Conservation (phyloP, 257 asterid genomes). For the Capsicum chinense region DNA sequence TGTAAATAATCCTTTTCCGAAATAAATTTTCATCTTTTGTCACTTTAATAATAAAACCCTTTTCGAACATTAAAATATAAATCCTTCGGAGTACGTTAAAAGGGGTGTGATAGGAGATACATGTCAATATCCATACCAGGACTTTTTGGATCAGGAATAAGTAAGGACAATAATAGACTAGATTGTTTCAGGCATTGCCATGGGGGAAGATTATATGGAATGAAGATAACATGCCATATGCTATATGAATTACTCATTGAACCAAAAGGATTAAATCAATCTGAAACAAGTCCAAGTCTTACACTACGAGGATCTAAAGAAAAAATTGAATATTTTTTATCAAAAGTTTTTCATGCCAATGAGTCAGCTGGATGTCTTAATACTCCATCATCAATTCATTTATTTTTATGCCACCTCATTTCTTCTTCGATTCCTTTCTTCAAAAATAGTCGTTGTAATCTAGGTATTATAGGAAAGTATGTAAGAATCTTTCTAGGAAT, state of each 20-base stretch:
- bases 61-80: too few species aligned
- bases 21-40: too few species aligned
- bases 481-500: background rate
- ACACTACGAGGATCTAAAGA: slow-evolving; percentile 17
- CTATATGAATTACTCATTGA: background rate
- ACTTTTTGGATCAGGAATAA: background rate
- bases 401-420: slow-evolving; percentile 34
- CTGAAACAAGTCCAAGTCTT: background rate
- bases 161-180: background rate
- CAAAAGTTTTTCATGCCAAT: slow-evolving; percentile 25
- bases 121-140: slow-evolving; percentile 29
- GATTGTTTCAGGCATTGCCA: slow-evolving; percentile 32
- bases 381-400: background rate
- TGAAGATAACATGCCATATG: slow-evolving; percentile 14
- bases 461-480: background rate
- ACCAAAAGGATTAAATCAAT: background rate
- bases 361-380: background rate
- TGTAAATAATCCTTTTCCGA: too few species aligned
- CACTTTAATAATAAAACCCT: too few species aligned
- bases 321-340: background rate
- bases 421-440: background rate
- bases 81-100: too few species aligned
- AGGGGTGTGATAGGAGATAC: too few species aligned
- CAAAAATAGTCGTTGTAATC: slow-evolving; percentile 19
- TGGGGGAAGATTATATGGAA: slow-evolving; percentile 30